These are phyloP conservation scores for Penicilliopsis zonata DNA, from an alignment of 495 filamentous ascomycete species.

Conservation along the genomic window DNA sequence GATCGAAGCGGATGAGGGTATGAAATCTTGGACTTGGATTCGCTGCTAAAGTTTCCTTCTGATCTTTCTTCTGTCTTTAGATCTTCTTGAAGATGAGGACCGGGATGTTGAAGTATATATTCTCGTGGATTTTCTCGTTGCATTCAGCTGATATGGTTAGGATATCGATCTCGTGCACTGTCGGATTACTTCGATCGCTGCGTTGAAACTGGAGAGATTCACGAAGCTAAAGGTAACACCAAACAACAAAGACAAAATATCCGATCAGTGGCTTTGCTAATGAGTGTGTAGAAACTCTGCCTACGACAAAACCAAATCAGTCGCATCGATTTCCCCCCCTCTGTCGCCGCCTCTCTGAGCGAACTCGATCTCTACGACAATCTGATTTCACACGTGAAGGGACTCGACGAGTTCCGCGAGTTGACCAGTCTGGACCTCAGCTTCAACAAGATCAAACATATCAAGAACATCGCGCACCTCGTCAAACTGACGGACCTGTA, in stretches of 20 bases:
- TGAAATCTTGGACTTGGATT: constrained; percentile 6
- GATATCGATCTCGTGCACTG: constrained; percentile 87
- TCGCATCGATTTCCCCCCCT: constrained; percentile 54
- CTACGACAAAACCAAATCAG: constrained; percentile 88
- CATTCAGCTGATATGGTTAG: constrained; percentile 21
- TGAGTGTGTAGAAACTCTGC: constrained; percentile 67
- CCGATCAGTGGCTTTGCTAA: no score
- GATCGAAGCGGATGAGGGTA: constrained; percentile 75
- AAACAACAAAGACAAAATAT: background rate
- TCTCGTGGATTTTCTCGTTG: constrained; percentile 2
- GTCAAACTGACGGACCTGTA: constrained; percentile 72
- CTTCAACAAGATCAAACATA: constrained; percentile 99
- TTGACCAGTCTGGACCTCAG: constrained; percentile 79
- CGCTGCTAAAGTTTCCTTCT: background rate
- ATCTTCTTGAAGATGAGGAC: constrained; percentile 55
- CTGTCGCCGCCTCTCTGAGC: constrained; percentile 48
- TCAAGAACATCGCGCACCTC: constrained; percentile 78
- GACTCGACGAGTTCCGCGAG: constrained; percentile 62
- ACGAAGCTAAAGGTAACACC: constrained; percentile 48
- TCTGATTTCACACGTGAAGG: constrained; percentile 76
- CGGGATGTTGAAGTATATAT: constrained; percentile 40
- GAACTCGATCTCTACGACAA: constrained; percentile 98
- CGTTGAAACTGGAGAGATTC: constrained; percentile 74
- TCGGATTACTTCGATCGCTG: constrained; percentile 66
- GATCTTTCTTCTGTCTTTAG: constrained; percentile 18